Base-by-base conservation (phyloP, 768 basidiomycete genomes). In the Naganishia onofrii region DNA sequence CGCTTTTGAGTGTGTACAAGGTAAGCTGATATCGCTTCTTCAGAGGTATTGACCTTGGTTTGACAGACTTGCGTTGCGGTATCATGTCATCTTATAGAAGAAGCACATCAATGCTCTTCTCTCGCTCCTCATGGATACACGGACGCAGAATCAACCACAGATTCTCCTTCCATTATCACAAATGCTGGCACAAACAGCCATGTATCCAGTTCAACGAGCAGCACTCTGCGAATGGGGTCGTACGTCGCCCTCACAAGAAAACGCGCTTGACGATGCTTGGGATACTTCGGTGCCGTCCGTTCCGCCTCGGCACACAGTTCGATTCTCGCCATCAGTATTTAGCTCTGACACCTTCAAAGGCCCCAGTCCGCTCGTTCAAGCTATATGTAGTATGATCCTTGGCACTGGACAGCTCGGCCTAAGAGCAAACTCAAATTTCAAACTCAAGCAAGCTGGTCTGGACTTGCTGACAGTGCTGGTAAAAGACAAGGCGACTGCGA, bases 81-180 rank as follows among this genome's bases (percentile, higher is more conserved):
- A 15, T 46, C 28, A 48, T n/a, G 8, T 12, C 42, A 42, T 42
- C 5, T 55, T 5, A 23, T 34, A 76, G 77, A 70, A 71, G 5
- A 71, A 67, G 3, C 73, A 75, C 42, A 73, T 80, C 1, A 63
- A 71, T 42, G 73, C 75, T 2, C 70, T 80, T 5, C 29, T 80
- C 13, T 70, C 74, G 7, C 54, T 78, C 21, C 56, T 78, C 7
- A 58, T 74, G 7, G 38, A 63, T 10, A 38, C 36, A 17, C 58
- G 46, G 68, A 69, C 60, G 9, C 31, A 70, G 31, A 55, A 74
- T 6, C 72, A 76, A 32, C 69, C 76, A 0, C 75, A 77, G 48
- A 75, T 71, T 23, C 55, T 76, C 15, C 71, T 80, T 32, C 79
- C 79, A 0, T 69, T 80, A 2, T 78, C 75, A 48, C 79, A 80